These are phyloP conservation scores for Plantago elongata DNA, from an alignment of 257 asterid species.

Conservation along the genomic window DNA sequence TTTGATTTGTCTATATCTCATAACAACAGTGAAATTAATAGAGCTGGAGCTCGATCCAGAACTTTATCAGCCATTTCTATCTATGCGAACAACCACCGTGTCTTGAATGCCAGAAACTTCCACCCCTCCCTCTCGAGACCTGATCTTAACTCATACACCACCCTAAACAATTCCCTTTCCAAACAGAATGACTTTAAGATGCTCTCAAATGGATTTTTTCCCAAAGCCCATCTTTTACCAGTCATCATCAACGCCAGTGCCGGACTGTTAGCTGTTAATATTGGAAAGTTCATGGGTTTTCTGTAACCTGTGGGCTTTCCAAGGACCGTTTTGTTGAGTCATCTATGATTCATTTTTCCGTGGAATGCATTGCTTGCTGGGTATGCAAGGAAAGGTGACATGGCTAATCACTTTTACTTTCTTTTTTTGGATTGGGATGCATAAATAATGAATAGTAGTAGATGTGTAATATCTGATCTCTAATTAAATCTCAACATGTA, in stretches of 20 bases:
- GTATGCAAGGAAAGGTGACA: slow-evolving; percentile 77
- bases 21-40: slow-evolving; percentile 7
- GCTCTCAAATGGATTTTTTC: slow-evolving; percentile 32
- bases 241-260: slow-evolving; percentile 69
- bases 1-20: slow-evolving; percentile 16
- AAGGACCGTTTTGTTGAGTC: slow-evolving; percentile 63
- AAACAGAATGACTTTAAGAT: slow-evolving; percentile 43
- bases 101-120: slow-evolving; percentile 42
- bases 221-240: slow-evolving; percentile 69
- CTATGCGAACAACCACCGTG: slow-evolving; percentile 43
- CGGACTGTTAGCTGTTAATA: slow-evolving; percentile 32
- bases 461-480: neutral
- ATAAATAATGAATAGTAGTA: neutral
- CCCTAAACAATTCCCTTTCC: slow-evolving; percentile 60
- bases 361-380: slow-evolving; percentile 81
- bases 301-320: slow-evolving; percentile 49
- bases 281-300: slow-evolving; percentile 73
- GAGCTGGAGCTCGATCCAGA: slow-evolving; percentile 24
- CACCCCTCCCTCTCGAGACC: slow-evolving; percentile 34
- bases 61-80: slow-evolving; percentile 35
- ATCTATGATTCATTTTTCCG: slow-evolving; percentile 56
- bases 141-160: slow-evolving; percentile 43
- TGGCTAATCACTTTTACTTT: slow-evolving; percentile 25
- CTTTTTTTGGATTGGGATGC: neutral
- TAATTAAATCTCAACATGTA: neutral